Base-by-base conservation (phyloP, 2,329 filamentous ascomycete species). In the Colletotrichum limetticola region DNA sequence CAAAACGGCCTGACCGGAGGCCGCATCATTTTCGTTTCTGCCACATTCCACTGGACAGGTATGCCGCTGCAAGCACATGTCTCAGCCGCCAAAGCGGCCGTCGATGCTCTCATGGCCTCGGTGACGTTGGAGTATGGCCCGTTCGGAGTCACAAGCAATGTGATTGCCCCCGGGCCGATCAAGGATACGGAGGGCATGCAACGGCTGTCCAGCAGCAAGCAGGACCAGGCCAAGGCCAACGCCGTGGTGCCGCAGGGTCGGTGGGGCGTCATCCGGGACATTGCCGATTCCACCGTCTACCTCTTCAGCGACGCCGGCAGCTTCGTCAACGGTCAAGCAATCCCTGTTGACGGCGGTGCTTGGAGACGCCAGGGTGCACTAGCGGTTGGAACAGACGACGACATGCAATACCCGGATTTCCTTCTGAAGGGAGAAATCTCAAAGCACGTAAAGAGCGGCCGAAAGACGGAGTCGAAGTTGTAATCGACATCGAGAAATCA, bases 111-210 rank as follows among this genome's bases (percentile, higher is more conserved):
- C 79, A 92, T 94, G 72, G 89, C 91, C 66, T 93, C 91, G 5
- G 90, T 97, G 0, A 91, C 95, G 1, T 90, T 99, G 66, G 97
- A 99, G 82, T 97, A 97, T 80, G 96, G 96, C 0, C 97, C 97
- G 0, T 89, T 90, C 56, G 97, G 97, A 16, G 85, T 98, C 37
- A 95, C 94, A 1, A 94, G 93, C 68, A 99, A 99, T 80, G 91
- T 97, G 68, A 93, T 99, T 76, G 91, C 95, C 0, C 97, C 96
- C 0, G 97, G 97, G 1, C 94, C 93, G 0, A 97, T 99, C 76
- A 90, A 86, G 1, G 93, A 90, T 30, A 98, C 97, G 0, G 97
- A 98, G 83, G 94, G 94, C 57, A 89, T 95, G 87, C 88, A 90
- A 59, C 87, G 94, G 12, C 84, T 93, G 11, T 82, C 88, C 9